Percentiles rank a stretch among this genome's conserved stretches.
Evolutionary conservation across 2,329 filamentous ascomycete genomes (phyloP).

Genomic region (Phialophora verrucosa): DNA sequence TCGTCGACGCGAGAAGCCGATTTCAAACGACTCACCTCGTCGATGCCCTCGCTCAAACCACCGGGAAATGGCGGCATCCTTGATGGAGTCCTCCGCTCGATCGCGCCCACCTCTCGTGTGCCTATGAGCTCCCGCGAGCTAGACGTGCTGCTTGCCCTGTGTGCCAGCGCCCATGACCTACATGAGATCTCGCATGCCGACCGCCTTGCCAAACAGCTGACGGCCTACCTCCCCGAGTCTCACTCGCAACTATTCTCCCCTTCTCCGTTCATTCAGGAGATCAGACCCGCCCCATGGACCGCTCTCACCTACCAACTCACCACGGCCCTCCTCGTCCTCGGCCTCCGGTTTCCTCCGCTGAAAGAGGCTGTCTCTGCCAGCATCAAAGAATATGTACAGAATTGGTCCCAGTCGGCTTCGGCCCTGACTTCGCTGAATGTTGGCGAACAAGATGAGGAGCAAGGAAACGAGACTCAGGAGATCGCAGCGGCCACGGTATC

Average conservation of each 20-base stretch:
- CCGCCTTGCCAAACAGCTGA: slow-evolving; percentile 77
- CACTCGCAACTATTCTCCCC: slow-evolving; percentile 77
- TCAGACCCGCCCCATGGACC: slow-evolving; percentile 90
- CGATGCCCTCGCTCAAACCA: slow-evolving; percentile 40
- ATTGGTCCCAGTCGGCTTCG: slow-evolving; percentile 69
- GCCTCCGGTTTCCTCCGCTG: slow-evolving; percentile 72
- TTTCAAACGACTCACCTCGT: slow-evolving; percentile 46
- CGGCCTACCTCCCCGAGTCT: slow-evolving; percentile 83
- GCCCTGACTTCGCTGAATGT: slow-evolving; percentile 61
- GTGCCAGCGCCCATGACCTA: slow-evolving; percentile 82
- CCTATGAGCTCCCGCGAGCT: slow-evolving; percentile 78
- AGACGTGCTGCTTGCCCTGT: slow-evolving; percentile 87
- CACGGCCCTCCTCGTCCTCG: slow-evolving; percentile 79
- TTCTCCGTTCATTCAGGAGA: slow-evolving; percentile 80
- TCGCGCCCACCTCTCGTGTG: slow-evolving; percentile 47
- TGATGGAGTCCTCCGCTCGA: slow-evolving; percentile 47
- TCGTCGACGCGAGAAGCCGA: slow-evolving; percentile 42
- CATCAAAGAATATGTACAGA: slow-evolving; percentile 73
- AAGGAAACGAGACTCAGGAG: slow-evolving; percentile 62
- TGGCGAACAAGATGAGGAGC: slow-evolving; percentile 60
- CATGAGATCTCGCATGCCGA: slow-evolving; percentile 73
- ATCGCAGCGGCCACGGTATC: slow-evolving; percentile 80
- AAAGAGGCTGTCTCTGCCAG: slow-evolving; percentile 69
- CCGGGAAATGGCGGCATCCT: slow-evolving; percentile 42
- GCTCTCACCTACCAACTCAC: slow-evolving; percentile 78